Base-by-base conservation (phyloP, 1,139 yeast genomes). In the Geotrichum restrictum region DNA sequence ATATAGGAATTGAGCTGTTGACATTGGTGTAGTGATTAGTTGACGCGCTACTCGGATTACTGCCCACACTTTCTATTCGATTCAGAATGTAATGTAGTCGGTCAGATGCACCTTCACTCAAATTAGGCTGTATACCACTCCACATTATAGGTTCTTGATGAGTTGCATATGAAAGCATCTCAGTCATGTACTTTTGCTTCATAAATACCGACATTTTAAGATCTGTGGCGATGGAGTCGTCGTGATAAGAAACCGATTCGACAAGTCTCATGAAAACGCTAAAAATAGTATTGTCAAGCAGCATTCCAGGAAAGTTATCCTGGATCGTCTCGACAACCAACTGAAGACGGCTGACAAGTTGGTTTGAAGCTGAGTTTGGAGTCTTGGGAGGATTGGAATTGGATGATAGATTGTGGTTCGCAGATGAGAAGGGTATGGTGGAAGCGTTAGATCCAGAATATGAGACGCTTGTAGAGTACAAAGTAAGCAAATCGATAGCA, bases 221-320 rank as follows among this genome's bases (percentile, higher is more conserved):
- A 36, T 67, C 68, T 27, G 71, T 73, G 50, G 76, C 74, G 44
- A 71, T 70, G 59, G 69, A 74, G 55, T 77, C 79, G 59, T 77
- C 74, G 57, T 77, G 78, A 4, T 70, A 64, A 33, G 76, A 72
- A 22, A 82, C 70, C 0, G 76, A 66, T 39, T 72, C 74, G 11
- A 79, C 64, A 36, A 81, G 61, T 40, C 72, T 72, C 62, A 73
- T 69, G 1, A 79, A 59, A 1, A 73, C 68, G 22, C 74, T 73
- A 51, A 73, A 72, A 22, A 79, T 72, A n/a, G 71, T 68, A 16
- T 72, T 74, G 54, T 80, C 82, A 21, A 82, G 64, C 8, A 82
- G 60, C 74, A 81, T 76, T 5, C 86, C 83, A 1, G 80, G 76
- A 56, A 78, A 78, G 33, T 73, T 68, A 39, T 74, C 76, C 41